Evolutionary conservation across 176 grass and related monocot species (phyloP).

Genomic region (Oryza officinalis): DNA sequence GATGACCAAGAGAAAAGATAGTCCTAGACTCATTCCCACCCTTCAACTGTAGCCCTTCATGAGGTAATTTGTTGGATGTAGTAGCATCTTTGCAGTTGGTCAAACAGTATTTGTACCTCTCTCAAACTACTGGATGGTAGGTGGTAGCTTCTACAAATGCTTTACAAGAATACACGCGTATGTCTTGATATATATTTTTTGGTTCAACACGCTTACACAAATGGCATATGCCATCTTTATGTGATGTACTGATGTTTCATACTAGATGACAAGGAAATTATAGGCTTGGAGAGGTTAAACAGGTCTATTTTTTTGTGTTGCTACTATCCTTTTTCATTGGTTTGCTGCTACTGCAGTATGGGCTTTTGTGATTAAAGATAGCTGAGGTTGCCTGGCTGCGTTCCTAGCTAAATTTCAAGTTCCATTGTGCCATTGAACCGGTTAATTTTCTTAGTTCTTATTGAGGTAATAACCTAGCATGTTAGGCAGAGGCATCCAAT

Average conservation of each 20-base stretch:
- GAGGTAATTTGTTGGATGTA: not conserved
- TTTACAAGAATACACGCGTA: not conserved
- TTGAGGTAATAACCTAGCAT: not conserved
- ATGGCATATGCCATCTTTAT: not conserved
- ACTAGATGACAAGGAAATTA: not conserved
- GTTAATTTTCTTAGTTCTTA: not conserved
- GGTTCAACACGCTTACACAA: not conserved
- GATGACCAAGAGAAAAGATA: conserved; percentile 55
- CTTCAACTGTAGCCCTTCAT: conserved; percentile 13
- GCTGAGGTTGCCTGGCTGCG: not conserved
- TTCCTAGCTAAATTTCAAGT: not conserved
- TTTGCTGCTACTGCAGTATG: conserved; percentile 8
- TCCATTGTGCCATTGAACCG: not conserved
- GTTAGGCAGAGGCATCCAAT: not conserved
- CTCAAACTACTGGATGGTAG: not conserved
- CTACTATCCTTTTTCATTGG: not conserved
- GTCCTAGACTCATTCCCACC: conserved; percentile 16
- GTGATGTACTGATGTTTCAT: not conserved
- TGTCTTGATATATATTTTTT: not conserved
- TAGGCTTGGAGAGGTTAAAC: not conserved
- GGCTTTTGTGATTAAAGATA: not conserved
- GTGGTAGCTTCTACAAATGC: not conserved
- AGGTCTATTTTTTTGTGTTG: not conserved
- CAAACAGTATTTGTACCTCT: not conserved
- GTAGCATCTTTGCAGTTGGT: not conserved